Evolutionary conservation across 306 rosid species (phyloP).

Genomic region (Myrica gale): DNA sequence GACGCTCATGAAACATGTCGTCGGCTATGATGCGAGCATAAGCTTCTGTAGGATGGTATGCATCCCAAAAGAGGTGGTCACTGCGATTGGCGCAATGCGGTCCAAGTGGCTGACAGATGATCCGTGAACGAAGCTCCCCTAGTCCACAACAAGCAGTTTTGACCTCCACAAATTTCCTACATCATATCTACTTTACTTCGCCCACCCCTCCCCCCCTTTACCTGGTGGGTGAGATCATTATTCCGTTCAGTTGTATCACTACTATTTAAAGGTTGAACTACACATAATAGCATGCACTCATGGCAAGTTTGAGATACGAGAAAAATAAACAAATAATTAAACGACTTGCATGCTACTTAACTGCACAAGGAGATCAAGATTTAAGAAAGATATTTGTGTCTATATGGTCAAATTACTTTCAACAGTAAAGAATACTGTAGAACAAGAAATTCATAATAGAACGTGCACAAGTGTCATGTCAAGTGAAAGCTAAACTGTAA

Average conservation of each 20-base stretch:
- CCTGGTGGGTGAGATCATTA: not conserved
- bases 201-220: too few relatives aligned
- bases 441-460: not conserved
- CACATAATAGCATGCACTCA: constrained; percentile 1
- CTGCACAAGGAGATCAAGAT: not conserved
- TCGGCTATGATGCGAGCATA: constrained; percentile 41
- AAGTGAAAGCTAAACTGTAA: constrained; percentile 1
- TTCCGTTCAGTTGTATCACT: not conserved
- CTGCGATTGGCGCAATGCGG: constrained; percentile 52
- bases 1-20: constrained; percentile 39
- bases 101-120: constrained; percentile 50
- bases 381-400: not conserved
- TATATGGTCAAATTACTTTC: not conserved
- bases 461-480: constrained; percentile 1
- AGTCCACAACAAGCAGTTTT: constrained; percentile 69
- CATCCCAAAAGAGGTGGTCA: constrained; percentile 72
- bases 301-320: not conserved
- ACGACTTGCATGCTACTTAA: not conserved
- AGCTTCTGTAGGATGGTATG: constrained; percentile 61
- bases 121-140: constrained; percentile 45
- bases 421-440: not conserved
- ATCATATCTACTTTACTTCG: not conserved
- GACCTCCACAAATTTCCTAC: constrained; percentile 36
- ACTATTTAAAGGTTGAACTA: not conserved
- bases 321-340: not conserved